phyloP scores from a whole-genome alignment of 352 stramenopile genomes.

The Globisporangium mamillatum region DNA sequence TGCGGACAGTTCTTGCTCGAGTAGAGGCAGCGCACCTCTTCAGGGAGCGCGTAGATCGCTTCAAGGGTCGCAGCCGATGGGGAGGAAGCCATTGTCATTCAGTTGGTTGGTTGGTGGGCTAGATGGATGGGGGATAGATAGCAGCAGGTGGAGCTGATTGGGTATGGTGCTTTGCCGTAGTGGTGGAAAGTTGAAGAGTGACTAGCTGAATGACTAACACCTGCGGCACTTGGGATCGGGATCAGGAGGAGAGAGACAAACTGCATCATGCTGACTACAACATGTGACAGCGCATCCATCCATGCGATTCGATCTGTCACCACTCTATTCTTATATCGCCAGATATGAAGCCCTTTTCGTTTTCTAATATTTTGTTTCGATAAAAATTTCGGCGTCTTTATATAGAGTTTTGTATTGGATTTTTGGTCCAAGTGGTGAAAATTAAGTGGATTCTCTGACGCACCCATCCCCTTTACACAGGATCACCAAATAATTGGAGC shows the following conservation, averaged over 20 bases:
- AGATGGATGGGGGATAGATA: background rate
- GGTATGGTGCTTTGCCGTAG: background rate
- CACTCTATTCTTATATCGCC: background rate
- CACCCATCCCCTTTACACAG: background rate
- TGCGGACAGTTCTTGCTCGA: slow-evolving; percentile 56
- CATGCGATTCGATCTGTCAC: background rate
- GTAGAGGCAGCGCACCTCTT: slow-evolving; percentile 34
- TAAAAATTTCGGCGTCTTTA: background rate
- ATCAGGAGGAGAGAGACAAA: background rate
- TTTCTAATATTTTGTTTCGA: background rate
- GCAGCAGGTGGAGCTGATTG: background rate
- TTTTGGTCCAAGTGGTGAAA: background rate
- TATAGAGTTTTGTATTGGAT: slow-evolving; percentile 6
- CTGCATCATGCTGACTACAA: background rate
- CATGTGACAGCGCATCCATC: background rate
- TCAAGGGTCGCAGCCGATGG: slow-evolving; percentile 15
- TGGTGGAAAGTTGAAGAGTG: slow-evolving; percentile 6
- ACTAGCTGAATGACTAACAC: background rate
- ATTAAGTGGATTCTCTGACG: slow-evolving; percentile 2
- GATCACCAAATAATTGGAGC: slow-evolving; percentile 7
- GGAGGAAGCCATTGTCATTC: slow-evolving; percentile 10
- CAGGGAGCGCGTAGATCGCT: slow-evolving; percentile 17
- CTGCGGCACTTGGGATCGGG: background rate
- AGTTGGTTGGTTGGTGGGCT: background rate
- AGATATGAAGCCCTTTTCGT: background rate